Evolutionary conservation across 306 rosid species (phyloP).

Genomic region (Lupinus albus): DNA sequence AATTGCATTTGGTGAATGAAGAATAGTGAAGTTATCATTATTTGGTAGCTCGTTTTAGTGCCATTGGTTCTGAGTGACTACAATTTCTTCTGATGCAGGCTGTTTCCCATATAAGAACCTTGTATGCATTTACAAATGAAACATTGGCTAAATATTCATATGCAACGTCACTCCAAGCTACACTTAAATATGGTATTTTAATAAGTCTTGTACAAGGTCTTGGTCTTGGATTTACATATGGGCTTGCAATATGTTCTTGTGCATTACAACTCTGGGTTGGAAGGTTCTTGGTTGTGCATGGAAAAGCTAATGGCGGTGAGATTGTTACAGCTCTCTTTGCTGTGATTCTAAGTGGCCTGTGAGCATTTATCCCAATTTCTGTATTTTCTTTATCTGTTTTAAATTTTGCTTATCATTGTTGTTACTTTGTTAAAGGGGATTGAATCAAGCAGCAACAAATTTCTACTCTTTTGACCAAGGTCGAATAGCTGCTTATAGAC

Average conservation of each 20-base stretch:
- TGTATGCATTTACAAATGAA: conserved; percentile 95
- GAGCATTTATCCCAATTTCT: conserved; percentile 49
- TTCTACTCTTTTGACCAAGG: conserved; percentile 99
- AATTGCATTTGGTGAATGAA: neutral
- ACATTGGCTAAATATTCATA: conserved; percentile 97
- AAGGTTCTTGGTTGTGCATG: conserved; percentile 67
- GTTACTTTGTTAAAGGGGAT: conserved; percentile 67
- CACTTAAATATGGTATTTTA: conserved; percentile 95
- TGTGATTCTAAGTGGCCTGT: conserved; percentile 98
- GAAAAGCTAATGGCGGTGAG: conserved; percentile 91
- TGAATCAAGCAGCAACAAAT: conserved; percentile 99
- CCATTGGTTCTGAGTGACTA: conserved; percentile 36
- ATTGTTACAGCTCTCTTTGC: conserved; percentile 91
- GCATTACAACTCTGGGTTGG: conserved; percentile 99
- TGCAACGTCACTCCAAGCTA: conserved; percentile 98
- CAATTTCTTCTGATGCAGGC: conserved; percentile 67
- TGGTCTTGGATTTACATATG: conserved; percentile 99
- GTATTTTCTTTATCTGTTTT: neutral
- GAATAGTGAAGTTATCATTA: conserved; percentile 23
- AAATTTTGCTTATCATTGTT: conserved; percentile 27
- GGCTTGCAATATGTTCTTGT: conserved; percentile 99
- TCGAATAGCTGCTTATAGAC: conserved; percentile 97
- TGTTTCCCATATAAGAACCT: conserved; percentile 86
- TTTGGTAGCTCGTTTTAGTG: conserved; percentile 36
- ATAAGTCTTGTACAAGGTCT: conserved; percentile 99